A percentile compares a stretch with the other conserved stretches of the same genome.
Evolutionary conservation across 1,284 basidiomycete genomes (phyloP).

Genomic region (Chondrostereum purpureum): DNA sequence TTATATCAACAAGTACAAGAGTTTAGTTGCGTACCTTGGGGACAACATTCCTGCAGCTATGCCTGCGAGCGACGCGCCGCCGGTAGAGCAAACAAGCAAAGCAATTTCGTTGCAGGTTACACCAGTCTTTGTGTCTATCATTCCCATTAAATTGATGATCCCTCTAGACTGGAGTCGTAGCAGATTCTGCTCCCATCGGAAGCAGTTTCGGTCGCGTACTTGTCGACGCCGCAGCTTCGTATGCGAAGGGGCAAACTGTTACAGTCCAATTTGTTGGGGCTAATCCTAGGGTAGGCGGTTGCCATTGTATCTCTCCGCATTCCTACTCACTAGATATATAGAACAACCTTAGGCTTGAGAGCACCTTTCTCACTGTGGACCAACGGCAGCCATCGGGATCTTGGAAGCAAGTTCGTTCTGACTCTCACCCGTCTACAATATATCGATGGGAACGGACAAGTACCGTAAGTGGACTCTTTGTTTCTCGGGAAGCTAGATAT

Average conservation of each 20-base stretch:
- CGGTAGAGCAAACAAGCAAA: constrained; percentile 56
- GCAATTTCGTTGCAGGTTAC: constrained; percentile 64
- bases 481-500: constrained; percentile 1
- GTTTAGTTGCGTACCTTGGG: constrained; percentile 56
- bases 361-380: constrained; percentile 69
- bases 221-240: constrained; percentile 50
- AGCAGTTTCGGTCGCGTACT: constrained; percentile 63
- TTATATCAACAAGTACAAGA: constrained; percentile 72
- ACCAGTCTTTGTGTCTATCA: background rate
- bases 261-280: constrained; percentile 66
- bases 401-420: constrained; percentile 60
- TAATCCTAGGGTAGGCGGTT: constrained; percentile 62
- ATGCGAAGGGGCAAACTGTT: constrained; percentile 54
- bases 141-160: background rate
- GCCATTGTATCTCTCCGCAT: constrained; percentile 3
- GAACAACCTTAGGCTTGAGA: constrained; percentile 75
- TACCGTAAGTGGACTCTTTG: constrained; percentile 32
- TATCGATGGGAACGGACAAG: constrained; percentile 62
- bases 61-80: constrained; percentile 54
- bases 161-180: constrained; percentile 53
- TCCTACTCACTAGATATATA: constrained; percentile 20
- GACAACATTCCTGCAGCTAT: constrained; percentile 36
- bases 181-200: constrained; percentile 51
- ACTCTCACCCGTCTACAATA: constrained; percentile 76
- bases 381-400: constrained; percentile 37